A percentile compares a stretch with the other conserved stretches of the same genome.
Evolutionary conservation across 306 rosid species (phyloP).

Genomic region (Cucumis melo): DNA sequence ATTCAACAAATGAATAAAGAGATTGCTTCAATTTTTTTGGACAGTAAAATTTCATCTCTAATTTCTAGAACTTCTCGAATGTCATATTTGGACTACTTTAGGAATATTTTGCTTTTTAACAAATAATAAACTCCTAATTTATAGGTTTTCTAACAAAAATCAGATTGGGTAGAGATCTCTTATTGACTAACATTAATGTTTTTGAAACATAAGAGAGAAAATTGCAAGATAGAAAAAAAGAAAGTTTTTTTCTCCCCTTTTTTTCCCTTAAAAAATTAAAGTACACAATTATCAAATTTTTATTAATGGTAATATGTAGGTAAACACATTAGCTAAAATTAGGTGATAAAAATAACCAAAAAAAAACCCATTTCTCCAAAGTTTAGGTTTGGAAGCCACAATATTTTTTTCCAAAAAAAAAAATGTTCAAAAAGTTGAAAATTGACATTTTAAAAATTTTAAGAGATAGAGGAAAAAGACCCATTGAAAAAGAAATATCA

Average conservation of each 20-base stretch:
- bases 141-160: background rate
- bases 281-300: background rate
- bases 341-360: background rate
- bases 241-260: background rate
- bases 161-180: background rate
- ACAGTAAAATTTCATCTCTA: no score
- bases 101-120: background rate
- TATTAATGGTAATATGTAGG: background rate
- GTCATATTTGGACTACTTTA: no score
- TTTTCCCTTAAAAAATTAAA: background rate
- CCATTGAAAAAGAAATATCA: no score
- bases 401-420: no score
- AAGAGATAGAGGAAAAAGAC: no score
- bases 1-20: no score
- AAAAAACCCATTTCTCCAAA: background rate
- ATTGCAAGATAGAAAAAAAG: background rate
- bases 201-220: background rate
- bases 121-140: background rate
- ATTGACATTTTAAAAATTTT: no score
- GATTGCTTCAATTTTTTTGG: no score
- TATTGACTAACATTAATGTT: background rate
- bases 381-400: background rate
- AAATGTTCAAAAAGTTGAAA: no score
- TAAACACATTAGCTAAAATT: background rate
- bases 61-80: background rate